These are phyloP conservation scores for Peronospora tabacina DNA, from an alignment of 352 stramenopile genomes.

Conservation along the genomic window DNA sequence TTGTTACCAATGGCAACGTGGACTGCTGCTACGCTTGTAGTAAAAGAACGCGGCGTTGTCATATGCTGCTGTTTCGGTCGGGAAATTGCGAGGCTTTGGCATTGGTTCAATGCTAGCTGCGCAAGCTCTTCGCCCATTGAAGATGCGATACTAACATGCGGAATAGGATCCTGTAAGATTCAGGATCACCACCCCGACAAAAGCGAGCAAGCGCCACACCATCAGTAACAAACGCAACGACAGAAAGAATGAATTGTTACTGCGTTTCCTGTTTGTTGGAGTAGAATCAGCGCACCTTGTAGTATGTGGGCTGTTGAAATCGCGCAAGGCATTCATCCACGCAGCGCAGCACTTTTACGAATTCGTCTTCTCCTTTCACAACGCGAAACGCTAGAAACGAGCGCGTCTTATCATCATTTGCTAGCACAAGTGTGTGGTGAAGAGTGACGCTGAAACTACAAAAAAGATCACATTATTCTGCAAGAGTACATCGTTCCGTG, in stretches of 20 bases:
- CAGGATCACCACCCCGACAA: slow-evolving; percentile 4
- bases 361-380: slow-evolving; percentile 25
- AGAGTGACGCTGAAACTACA: slow-evolving; percentile 47
- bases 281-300: slow-evolving; percentile 34
- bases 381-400: slow-evolving; percentile 64
- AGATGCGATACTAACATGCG: slow-evolving; percentile 75
- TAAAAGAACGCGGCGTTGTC: slow-evolving; percentile 15
- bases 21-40: slow-evolving; percentile 28
- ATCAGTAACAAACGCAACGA: slow-evolving; percentile 43
- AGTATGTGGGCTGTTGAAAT: slow-evolving; percentile 49
- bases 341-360: slow-evolving; percentile 38
- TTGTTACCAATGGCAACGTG: slow-evolving; percentile 79
- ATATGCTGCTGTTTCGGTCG: slow-evolving; percentile 16
- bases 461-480: background rate
- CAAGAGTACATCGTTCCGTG: background rate
- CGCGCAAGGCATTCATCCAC: slow-evolving; percentile 55
- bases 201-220: slow-evolving; percentile 13
- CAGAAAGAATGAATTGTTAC: slow-evolving; percentile 21
- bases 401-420: slow-evolving; percentile 69
- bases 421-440: slow-evolving; percentile 32
- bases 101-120: slow-evolving; percentile 36
- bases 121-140: slow-evolving; percentile 43
- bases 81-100: slow-evolving; percentile 17
- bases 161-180: slow-evolving; percentile 53
- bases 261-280: slow-evolving; percentile 10